Evolutionary conservation across 1,284 basidiomycete genomes (phyloP).

Genomic region (Wallemia hederae): DNA sequence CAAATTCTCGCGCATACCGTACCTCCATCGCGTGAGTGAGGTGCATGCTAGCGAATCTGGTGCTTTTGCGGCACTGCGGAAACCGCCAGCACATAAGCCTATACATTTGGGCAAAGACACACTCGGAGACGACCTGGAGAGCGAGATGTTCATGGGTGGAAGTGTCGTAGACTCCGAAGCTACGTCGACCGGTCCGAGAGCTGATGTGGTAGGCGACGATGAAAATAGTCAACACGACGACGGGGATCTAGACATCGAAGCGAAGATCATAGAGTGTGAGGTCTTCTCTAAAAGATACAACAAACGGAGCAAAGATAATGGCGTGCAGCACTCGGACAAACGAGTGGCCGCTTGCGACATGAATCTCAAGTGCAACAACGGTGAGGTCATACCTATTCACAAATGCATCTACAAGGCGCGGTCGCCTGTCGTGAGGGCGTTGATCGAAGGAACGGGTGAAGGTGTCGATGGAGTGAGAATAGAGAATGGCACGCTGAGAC

Average conservation of each 20-base stretch:
- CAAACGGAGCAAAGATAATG: background rate
- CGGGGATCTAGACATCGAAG: conserved; percentile 13
- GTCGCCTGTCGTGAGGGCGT: background rate
- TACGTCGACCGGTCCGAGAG: background rate
- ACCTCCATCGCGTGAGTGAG: conserved; percentile 50
- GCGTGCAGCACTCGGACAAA: background rate
- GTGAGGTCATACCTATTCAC: background rate
- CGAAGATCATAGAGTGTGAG: background rate
- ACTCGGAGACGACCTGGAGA: conserved; percentile 36
- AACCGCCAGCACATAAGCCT: conserved; percentile 33
- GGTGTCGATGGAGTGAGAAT: background rate
- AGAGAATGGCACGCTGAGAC: background rate
- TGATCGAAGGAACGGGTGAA: background rate
- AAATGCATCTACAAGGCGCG: background rate
- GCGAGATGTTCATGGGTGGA: background rate
- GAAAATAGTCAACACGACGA: background rate
- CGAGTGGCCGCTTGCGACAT: background rate
- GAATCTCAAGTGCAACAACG: background rate
- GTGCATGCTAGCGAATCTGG: conserved; percentile 72
- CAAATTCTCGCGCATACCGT: conserved; percentile 55
- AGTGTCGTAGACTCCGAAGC: background rate
- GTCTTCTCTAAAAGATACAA: background rate
- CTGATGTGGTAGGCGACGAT: background rate
- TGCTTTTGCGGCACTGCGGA: conserved; percentile 56
- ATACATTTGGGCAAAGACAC: conserved; percentile 31